These are phyloP conservation scores for Penicillium sp. DNA, from an alignment of 2,329 filamentous ascomycete genomes.

Conservation along the genomic window DNA sequence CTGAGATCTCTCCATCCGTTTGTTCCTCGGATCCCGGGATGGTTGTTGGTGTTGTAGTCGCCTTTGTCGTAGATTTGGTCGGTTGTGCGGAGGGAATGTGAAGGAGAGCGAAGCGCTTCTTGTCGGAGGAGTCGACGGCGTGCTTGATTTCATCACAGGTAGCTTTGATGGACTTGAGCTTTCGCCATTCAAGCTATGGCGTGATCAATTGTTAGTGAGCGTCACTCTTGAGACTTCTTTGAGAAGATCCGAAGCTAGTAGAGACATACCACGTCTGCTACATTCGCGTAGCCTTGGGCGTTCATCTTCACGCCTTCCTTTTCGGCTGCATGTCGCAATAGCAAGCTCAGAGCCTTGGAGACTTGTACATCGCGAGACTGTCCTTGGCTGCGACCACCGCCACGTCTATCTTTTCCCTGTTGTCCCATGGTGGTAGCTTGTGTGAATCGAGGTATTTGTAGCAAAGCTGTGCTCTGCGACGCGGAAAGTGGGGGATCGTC, in stretches of 20 bases:
- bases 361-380: slow-evolving; percentile 44
- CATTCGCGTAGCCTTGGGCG: slow-evolving; percentile 65
- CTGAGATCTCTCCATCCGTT: slow-evolving; percentile 12
- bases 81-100: slow-evolving; percentile 49
- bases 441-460: not conserved
- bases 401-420: slow-evolving; percentile 15
- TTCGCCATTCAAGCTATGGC: slow-evolving; percentile 61
- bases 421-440: slow-evolving; percentile 13
- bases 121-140: slow-evolving; percentile 77
- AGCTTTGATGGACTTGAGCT: slow-evolving; percentile 72
- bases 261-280: slow-evolving; percentile 61
- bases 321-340: slow-evolving; percentile 67
- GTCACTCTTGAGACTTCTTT: not conserved
- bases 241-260: not conserved
- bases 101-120: slow-evolving; percentile 87
- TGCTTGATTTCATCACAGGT: slow-evolving; percentile 74
- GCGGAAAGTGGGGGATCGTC: slow-evolving; percentile 11
- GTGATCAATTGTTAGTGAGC: not conserved
- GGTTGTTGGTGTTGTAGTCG: slow-evolving; percentile 28
- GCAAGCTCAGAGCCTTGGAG: slow-evolving; percentile 49
- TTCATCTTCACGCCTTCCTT: slow-evolving; percentile 65
- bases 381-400: slow-evolving; percentile 23
- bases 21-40: slow-evolving; percentile 31
- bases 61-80: slow-evolving; percentile 27
- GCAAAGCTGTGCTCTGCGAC: not conserved